Percentiles rank a stretch among this genome's conserved stretches.
Conservation (phyloP, 2,329 filamentous ascomycete genomes). For the Phialemoniopsis sp. region DNA sequence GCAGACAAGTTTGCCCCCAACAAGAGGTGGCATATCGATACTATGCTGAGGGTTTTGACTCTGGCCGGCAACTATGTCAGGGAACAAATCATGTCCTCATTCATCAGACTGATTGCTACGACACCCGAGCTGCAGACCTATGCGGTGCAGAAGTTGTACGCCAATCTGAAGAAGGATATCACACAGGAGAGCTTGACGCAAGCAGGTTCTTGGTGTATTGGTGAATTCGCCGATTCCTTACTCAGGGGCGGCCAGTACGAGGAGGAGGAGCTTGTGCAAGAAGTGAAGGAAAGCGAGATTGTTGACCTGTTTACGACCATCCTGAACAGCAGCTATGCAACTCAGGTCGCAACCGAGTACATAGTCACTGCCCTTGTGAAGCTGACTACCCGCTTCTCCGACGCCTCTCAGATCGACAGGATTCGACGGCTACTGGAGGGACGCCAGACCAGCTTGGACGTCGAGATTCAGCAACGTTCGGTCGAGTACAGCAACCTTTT, state of each 20-base stretch:
- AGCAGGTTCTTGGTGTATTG: conserved; percentile 94
- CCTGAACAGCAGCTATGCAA: conserved; percentile 90
- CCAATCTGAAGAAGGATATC: conserved; percentile 89
- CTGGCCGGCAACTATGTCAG: conserved; percentile 96
- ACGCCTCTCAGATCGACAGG: conserved; percentile 81
- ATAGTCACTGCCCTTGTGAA: conserved; percentile 95
- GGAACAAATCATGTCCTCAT: conserved; percentile 95
- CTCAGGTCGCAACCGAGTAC: conserved; percentile 88
- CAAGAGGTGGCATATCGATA: conserved; percentile 98
- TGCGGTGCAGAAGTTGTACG: conserved; percentile 90
- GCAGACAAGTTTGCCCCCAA: conserved; percentile 95
- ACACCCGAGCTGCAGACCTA: conserved; percentile 95
- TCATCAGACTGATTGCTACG: conserved; percentile 91
- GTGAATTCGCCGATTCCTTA: conserved; percentile 92
- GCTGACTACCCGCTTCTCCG: conserved; percentile 80
- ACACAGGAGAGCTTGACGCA: conserved; percentile 94
- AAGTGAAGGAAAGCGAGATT: conserved; percentile 83
- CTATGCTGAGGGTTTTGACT: conserved; percentile 90
- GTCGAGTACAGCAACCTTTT: conserved; percentile 98
- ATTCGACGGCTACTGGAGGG: conserved; percentile 72
- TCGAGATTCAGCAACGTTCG: conserved; percentile 93
- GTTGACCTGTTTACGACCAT: conserved; percentile 91
- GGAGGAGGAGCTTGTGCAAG: conserved; percentile 80
- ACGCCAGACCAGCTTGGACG: conserved; percentile 82
- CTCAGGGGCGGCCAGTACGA: conserved; percentile 87